Conservation (phyloP, 2,329 filamentous ascomycete genomes). For the Corniculantispora saksenae region DNA sequence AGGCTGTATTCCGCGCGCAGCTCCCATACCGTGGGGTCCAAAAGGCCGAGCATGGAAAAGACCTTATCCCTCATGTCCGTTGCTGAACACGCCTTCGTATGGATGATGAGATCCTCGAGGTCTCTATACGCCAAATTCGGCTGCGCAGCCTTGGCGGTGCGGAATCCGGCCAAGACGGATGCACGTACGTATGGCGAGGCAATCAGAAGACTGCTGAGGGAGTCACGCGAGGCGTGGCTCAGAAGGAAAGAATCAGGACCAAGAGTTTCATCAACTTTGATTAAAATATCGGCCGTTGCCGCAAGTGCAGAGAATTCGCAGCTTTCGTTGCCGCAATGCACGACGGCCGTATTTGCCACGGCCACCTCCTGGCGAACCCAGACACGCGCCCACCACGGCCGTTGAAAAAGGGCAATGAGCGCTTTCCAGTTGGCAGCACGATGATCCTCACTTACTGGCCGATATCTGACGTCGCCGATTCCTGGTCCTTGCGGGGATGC, state of each 20-base stretch:
- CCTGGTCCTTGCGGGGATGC: not conserved
- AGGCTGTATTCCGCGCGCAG: not conserved
- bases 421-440: constrained; percentile 1
- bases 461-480: not conserved
- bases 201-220: not conserved
- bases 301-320: not conserved
- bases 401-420: not conserved
- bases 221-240: not conserved
- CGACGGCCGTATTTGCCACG: not conserved
- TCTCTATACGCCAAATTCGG: not conserved
- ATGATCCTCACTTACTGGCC: not conserved
- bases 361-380: constrained; percentile 6
- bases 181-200: not conserved
- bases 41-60: not conserved
- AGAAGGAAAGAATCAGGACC: not conserved
- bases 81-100: not conserved
- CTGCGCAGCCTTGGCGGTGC: not conserved
- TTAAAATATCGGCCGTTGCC: not conserved
- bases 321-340: not conserved
- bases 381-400: constrained; percentile 1
- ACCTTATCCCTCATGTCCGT: not conserved
- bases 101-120: not conserved
- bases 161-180: not conserved
- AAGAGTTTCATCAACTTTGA: not conserved
- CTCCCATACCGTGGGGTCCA: not conserved